Conservation (phyloP, 2,329 filamentous ascomycete genomes). For the Trichoderma sp. region DNA sequence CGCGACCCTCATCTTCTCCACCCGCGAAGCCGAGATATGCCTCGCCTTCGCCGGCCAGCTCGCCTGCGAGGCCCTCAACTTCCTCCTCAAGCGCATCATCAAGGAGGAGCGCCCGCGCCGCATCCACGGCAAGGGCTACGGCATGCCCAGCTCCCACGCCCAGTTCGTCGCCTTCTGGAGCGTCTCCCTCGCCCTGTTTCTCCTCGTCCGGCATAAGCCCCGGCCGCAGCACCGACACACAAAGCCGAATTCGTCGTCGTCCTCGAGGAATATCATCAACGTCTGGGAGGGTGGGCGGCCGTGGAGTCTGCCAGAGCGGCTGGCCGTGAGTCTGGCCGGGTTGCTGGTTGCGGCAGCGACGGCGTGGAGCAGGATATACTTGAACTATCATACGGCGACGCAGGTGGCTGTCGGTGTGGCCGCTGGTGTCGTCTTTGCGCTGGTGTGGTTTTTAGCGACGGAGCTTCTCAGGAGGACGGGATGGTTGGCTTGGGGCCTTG, state of each 20-base stretch:
- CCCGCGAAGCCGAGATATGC: slow-evolving; percentile 84
- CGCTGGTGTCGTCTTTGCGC: slow-evolving; percentile 70
- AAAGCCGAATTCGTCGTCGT: no score
- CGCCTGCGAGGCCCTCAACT: slow-evolving; percentile 88
- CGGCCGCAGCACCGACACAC: slow-evolving; percentile 31
- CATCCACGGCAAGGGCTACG: slow-evolving; percentile 90
- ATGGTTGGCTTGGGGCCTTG: slow-evolving; percentile 71
- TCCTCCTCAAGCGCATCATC: slow-evolving; percentile 83
- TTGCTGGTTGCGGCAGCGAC: slow-evolving; percentile 67
- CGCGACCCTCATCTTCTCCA: slow-evolving; percentile 84
- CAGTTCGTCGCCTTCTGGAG: slow-evolving; percentile 95
- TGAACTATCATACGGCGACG: slow-evolving; percentile 86
- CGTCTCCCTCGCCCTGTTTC: slow-evolving; percentile 78
- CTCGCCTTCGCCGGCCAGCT: slow-evolving; percentile 93
- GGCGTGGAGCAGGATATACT: slow-evolving; percentile 81
- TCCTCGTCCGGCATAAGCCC: slow-evolving; percentile 76
- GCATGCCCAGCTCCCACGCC: slow-evolving; percentile 93
- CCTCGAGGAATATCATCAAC: background rate
- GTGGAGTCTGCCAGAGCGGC: slow-evolving; percentile 63
- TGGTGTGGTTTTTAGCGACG: slow-evolving; percentile 78
- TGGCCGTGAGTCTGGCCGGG: slow-evolving; percentile 56
- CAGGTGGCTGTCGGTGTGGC: slow-evolving; percentile 82
- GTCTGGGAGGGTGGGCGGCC: slow-evolving; percentile 43
- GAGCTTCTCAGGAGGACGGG: slow-evolving; percentile 66
- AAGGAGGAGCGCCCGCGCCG: slow-evolving; percentile 86